A percentile compares a stretch with the other conserved stretches of the same genome.
These are phyloP conservation scores for Mycena albidolilacea DNA, from an alignment of 768 basidiomycete species.

Conservation along the genomic window DNA sequence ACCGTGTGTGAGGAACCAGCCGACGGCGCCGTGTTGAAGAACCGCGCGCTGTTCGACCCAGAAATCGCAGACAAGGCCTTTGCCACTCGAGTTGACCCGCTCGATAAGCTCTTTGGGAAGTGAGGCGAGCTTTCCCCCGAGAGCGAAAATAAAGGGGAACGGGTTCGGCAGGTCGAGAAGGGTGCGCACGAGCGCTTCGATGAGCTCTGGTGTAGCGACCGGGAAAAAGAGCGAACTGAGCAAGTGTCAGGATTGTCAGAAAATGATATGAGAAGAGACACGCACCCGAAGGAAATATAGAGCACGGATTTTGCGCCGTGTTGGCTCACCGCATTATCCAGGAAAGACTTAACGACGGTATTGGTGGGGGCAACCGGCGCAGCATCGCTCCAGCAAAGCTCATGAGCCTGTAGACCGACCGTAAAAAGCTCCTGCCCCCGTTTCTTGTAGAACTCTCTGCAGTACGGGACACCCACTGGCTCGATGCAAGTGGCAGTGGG, in stretches of 20 bases:
- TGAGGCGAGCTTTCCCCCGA: too few relatives aligned
- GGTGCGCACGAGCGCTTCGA: conserved; percentile 29
- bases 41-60: too few relatives aligned
- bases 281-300: conserved; percentile 38
- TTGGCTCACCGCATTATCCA: conserved; percentile 15
- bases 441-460: background rate
- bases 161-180: conserved; percentile 18
- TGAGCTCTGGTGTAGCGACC: conserved; percentile 24
- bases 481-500: conserved; percentile 5
- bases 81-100: too few relatives aligned
- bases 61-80: too few relatives aligned
- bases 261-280: background rate
- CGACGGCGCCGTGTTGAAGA: too few relatives aligned
- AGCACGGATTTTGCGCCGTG: conserved; percentile 31
- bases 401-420: conserved; percentile 21
- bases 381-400: background rate
- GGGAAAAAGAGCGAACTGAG: conserved; percentile 32
- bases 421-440: conserved; percentile 21
- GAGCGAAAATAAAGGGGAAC: conserved; percentile 22
- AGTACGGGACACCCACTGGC: conserved; percentile 16
- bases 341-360: conserved; percentile 7
- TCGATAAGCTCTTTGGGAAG: too few relatives aligned
- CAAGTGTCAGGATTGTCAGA: background rate
- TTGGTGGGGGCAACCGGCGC: background rate
- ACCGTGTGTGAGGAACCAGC: too few relatives aligned